Evolutionary conservation across 2,329 filamentous ascomycete species (phyloP), one percentile per base, ranked within the genome.

Genomic region (Myotisia sp.): DNA sequence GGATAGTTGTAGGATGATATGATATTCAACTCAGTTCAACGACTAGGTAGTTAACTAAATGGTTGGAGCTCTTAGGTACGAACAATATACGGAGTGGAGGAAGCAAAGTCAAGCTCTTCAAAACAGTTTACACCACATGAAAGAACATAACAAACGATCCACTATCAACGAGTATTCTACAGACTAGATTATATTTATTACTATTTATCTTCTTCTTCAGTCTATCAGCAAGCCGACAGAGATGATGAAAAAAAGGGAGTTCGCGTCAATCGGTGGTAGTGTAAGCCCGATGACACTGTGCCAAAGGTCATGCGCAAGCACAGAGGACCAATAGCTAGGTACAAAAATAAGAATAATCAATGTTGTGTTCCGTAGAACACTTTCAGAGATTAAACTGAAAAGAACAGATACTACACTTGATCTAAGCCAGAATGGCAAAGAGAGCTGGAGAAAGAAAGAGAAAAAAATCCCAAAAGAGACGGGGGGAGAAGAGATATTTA

Each of bases 351-450:
- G 76, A 74, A 73, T 82, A 85, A 86, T 82, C 76, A 74, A 66
- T 67, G 70, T 71, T 72, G 67, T 67, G 65, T 65, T 67, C 74
- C 68, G 64, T 80, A 71, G 74, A 68, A 66, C 67, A 69, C 70
- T 84, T 81, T 79, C 79, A 86, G 79, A 79, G 76, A 84, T 85
- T 85, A 86, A 85, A 84, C 80, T 86, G 76, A 83, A 80, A 84
- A 85, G 79, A 86, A 85, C 79, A 83, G 78, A 82, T 84, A 84
- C 79, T 84, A 83, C 77, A 84, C 77, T 82, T 84, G 79, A 84
- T 84, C 79, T 83, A 80, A 81, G 74, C 74, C 61, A 60, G 67
- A 68, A 41, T 64, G 62, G 64, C 59, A 62, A 62, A 60, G 58
- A 63, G 61, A 65, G 61, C 61, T 64, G 51, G 49, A 60, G 47